phyloP scores from a whole-genome alignment of 768 basidiomycete genomes.

The Harrya chromipes region DNA sequence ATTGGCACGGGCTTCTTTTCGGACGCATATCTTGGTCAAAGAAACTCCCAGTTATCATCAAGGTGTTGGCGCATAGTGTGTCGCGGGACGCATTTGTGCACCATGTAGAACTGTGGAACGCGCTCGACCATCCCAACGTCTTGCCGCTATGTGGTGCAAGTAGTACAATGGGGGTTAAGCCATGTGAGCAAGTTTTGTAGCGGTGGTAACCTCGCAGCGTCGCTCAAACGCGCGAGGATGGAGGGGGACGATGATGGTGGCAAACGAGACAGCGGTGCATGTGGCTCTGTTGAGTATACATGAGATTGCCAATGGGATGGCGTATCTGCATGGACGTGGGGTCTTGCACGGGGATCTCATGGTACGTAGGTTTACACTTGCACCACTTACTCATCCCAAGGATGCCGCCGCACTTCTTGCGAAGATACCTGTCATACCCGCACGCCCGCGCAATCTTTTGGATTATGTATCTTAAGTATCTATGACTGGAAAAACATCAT shows the following conservation, averaged over 20 bases:
- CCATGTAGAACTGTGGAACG: conserved; percentile 72
- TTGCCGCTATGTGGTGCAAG: conserved; percentile 77
- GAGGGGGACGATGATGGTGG: neutral
- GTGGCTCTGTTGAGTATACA: conserved; percentile 56
- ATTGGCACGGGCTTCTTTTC: conserved; percentile 77
- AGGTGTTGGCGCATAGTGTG: conserved; percentile 62
- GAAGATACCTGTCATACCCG: too few species aligned
- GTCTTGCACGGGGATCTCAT: conserved; percentile 83
- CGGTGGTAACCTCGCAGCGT: conserved; percentile 61
- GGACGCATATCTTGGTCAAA: conserved; percentile 71
- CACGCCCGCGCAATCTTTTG: too few species aligned
- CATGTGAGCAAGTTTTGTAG: conserved; percentile 75
- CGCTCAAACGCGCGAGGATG: conserved; percentile 39
- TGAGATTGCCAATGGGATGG: conserved; percentile 79
- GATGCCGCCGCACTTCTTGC: too few species aligned
- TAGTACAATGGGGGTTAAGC: conserved; percentile 61
- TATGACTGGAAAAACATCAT: too few species aligned
- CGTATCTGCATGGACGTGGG: conserved; percentile 65
- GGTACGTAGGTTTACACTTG: conserved; percentile 36
- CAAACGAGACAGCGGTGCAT: neutral
- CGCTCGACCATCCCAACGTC: conserved; percentile 65
- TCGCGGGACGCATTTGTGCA: conserved; percentile 63
- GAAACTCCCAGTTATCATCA: conserved; percentile 63
- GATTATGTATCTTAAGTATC: too few species aligned
- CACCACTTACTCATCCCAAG: too few species aligned